Base-by-base conservation (phyloP, 176 grass and related monocot genomes). In the Aegilops longissima region DNA sequence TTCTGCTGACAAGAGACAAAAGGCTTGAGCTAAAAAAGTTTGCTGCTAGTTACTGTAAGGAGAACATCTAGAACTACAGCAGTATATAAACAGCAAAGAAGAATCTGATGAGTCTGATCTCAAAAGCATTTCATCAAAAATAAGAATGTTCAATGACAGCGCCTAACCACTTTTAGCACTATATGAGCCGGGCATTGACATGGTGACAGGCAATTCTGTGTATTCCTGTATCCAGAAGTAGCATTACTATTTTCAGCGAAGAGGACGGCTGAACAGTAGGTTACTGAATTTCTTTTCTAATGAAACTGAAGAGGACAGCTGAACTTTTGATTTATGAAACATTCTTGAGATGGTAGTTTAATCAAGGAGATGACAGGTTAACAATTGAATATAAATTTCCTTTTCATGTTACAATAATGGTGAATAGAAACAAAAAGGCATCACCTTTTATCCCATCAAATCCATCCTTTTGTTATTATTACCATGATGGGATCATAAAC, bases 241-340 rank as follows among this genome's bases (percentile, higher is more conserved):
- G 81, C 81, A 80, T 61, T 61, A 62, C 77, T 77, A 40, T 76
- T 87, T 20, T 4, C 45, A 45, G 36, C 66, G 78, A 82, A 78
- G 62, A 71, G 69, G 85, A 87, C 89, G 51, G 69, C 69, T 3
- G 2, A 91, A 31, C 76, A 91, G 61, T 87, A 31, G 42, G 7
- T 61, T 76, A 80, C 67, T 38, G 36, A 90, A 82, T 72, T 66
- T 25, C 33, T 80, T 25, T 34, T 72, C 36, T 52, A 84, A 76
- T 35, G 17, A n/a, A 77, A 69, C 78, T 52, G 51, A 86, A 86
- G 63, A 82, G 11, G 83, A 82, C 78, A 62, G 52, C 33, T 68
- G 35, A 86, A 82, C 71, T 69, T 77, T 82, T 72, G 54, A 0
- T 30, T 80, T n/a, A 36, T 34, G 16, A 30, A 70, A 25, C 52